Conservation (phyloP, 106 monocot genomes). For the Dendrobium catenatum region DNA sequence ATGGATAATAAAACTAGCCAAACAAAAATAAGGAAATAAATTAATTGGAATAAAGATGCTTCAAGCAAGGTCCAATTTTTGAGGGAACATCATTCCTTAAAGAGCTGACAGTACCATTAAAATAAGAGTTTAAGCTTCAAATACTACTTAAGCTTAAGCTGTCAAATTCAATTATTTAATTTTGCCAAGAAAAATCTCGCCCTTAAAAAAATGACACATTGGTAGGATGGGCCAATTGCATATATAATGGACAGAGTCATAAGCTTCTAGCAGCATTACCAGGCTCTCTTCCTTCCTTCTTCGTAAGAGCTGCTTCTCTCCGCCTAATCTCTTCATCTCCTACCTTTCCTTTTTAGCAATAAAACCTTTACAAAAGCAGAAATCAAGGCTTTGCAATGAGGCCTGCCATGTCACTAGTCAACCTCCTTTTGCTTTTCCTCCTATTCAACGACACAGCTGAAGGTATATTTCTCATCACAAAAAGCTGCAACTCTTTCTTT, state of each 20-base stretch:
- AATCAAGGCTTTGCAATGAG: not conserved
- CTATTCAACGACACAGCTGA: not conserved
- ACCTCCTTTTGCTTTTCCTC: not conserved
- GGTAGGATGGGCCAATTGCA: not conserved
- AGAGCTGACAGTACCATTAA: not conserved
- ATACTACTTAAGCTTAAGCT: not conserved
- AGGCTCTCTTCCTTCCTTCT: not conserved
- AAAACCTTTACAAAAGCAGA: not conserved
- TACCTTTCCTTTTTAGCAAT: not conserved
- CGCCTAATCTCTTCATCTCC: not conserved
- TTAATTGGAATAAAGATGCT: not conserved
- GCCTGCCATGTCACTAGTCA: slow-evolving; percentile 3
- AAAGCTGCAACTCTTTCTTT: not conserved
- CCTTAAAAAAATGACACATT: not conserved
- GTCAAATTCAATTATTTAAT: not conserved
- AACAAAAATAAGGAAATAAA: not conserved
- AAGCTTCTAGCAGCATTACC: not conserved
- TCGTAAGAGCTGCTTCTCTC: not conserved
- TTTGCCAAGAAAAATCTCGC: not conserved
- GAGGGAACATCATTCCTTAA: slow-evolving; percentile 8
- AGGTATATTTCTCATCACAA: not conserved
- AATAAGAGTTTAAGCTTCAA: not conserved
- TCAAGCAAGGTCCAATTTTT: not conserved
- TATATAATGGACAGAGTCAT: not conserved
- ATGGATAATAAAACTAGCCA: no score